Conservation (phyloP, 2,329 filamentous ascomycete species). For the Epichloe bromicola region DNA sequence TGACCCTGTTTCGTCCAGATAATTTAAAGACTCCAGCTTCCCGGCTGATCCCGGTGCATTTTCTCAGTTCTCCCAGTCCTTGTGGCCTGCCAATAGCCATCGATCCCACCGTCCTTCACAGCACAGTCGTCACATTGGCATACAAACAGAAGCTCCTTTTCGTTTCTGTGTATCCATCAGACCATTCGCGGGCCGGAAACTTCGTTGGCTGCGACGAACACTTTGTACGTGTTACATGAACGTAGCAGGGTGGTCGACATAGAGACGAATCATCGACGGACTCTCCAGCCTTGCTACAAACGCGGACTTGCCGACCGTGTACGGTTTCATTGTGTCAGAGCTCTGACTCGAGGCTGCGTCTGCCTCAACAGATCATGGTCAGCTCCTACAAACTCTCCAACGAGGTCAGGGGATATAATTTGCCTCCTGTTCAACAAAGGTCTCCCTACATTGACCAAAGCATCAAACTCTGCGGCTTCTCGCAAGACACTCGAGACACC, state of each 20-base stretch:
- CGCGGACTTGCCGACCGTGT: not conserved
- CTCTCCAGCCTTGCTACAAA: not conserved
- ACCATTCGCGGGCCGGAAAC: slow-evolving; percentile 1
- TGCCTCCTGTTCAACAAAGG: not conserved
- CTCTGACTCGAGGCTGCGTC: not conserved
- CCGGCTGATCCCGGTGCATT: not conserved
- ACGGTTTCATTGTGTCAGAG: not conserved
- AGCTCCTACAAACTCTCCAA: slow-evolving; percentile 2
- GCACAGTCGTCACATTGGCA: not conserved
- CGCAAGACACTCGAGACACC: not conserved
- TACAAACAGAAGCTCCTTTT: slow-evolving; percentile 1
- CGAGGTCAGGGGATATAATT: slow-evolving; percentile 1
- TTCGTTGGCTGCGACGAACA: slow-evolving; percentile 2
- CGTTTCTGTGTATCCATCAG: slow-evolving; percentile 1
- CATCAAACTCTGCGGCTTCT: not conserved
- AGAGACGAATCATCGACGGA: not conserved
- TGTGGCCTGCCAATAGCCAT: not conserved
- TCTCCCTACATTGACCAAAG: not conserved
- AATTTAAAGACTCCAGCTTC: not conserved
- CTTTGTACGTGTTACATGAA: slow-evolving; percentile 1
- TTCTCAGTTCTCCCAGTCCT: not conserved
- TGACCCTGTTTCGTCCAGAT: not conserved
- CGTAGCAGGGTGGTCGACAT: not conserved
- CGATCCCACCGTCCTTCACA: not conserved
- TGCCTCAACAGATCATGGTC: slow-evolving; percentile 2